Evolutionary conservation across 371 early-diverging fungal genomes (phyloP), one percentile per base, ranked within the genome.

Genomic region (Choanephora cucurbitarum): DNA sequence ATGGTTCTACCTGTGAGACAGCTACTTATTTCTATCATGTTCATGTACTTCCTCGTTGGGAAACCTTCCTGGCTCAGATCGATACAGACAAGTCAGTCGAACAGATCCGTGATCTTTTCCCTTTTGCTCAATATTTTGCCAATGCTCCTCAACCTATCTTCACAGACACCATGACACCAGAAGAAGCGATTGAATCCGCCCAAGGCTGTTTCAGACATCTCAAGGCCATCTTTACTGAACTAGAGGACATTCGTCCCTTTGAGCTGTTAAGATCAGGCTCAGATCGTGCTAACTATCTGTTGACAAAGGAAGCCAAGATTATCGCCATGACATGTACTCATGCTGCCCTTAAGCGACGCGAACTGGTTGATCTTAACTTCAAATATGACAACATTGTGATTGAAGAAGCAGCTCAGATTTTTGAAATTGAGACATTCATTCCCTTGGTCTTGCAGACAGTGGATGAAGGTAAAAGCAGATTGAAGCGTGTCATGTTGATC

Each of bases 351-450:
- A 89, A 89, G 69, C 79, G 94, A 37, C 77, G 84, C 1, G 96
- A 97, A 68, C 75, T 98, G 8, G 81, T 89, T 8, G 69, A 73
- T 9, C 77, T 95, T 11, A 93, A 95, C 6, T 96, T 97, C 83
- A 86, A 89, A 55, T 98, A 93, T 69, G 94, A 98, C 60, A 94
- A 83, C 44, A 86, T 99, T 23, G 80, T 99, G 15, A 90, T 99
- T 87, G 99, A 99, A 67, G 99, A 99, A 68, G 92, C 98, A 0
- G 99, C 94, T 15, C 98, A 99, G 67, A 88, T 98, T 9, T 70
- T 97, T 13, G 99, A 99, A 66, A 85, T 97, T 3, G 99, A 99
- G 64, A 88, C 97, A 3, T 90, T 98, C 57, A 91, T 99, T 31
- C 95, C 98, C 61, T 59, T 91, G 34, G 68, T 97, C 10, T 96